Evolutionary conservation across 176 grass and related monocot genomes (phyloP).

Genomic region (Aegilops tauschii): DNA sequence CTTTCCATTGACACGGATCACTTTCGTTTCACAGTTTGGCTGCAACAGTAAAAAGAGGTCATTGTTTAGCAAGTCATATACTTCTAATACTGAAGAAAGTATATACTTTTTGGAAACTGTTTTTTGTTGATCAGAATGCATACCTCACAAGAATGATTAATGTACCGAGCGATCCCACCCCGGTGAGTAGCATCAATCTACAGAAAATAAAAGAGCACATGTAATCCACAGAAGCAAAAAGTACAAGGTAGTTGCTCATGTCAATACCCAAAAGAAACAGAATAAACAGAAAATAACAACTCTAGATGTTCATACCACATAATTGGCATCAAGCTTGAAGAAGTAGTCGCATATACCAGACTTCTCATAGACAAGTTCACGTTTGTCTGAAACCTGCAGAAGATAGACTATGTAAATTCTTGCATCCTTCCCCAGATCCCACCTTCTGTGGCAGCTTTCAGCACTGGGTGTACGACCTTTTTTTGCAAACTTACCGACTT

Average conservation of each 20-base stretch:
- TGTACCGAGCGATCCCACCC: constrained; percentile 64
- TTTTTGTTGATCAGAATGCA: background rate
- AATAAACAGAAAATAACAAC: background rate
- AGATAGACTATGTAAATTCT: background rate
- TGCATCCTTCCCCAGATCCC: background rate
- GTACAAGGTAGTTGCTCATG: background rate
- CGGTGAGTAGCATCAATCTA: constrained; percentile 59
- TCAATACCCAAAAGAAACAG: background rate
- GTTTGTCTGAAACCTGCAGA: constrained; percentile 57
- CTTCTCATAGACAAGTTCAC: constrained; percentile 52
- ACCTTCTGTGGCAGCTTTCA: too few relatives aligned
- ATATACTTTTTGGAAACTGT: background rate
- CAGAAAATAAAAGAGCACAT: constrained; percentile 21
- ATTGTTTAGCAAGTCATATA: background rate
- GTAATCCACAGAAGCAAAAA: background rate
- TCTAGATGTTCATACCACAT: constrained; percentile 43
- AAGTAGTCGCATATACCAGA: constrained; percentile 56
- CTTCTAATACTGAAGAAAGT: background rate
- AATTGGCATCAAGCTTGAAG: constrained; percentile 56
- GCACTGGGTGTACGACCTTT: too few relatives aligned
- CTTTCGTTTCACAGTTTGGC: constrained; percentile 65
- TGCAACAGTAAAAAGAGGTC: background rate
- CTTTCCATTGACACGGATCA: constrained; percentile 49
- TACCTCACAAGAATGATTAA: constrained; percentile 77
- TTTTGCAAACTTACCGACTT: constrained; percentile 27